A percentile compares a stretch with the other conserved stretches of the same genome.
These are phyloP conservation scores for Hyphopichia khmerensis DNA, from an alignment of 1,139 yeast species.

Conservation along the genomic window DNA sequence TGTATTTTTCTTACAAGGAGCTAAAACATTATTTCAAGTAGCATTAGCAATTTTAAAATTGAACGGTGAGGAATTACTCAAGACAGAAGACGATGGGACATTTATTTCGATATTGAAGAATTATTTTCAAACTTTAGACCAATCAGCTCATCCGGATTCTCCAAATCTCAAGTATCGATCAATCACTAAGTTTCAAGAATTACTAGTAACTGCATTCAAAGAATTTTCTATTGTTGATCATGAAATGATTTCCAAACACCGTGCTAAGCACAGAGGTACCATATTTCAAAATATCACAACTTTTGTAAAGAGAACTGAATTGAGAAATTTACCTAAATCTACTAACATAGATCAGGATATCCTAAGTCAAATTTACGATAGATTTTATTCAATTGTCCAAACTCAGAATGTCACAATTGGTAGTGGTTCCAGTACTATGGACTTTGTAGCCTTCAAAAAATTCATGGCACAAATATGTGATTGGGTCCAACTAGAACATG, in stretches of 20 bases:
- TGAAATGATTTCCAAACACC: conserved; percentile 63
- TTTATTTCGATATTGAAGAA: conserved; percentile 82
- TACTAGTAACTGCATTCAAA: conserved; percentile 86
- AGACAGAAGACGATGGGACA: conserved; percentile 88
- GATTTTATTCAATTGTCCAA: conserved; percentile 78
- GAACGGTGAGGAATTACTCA: conserved; percentile 79
- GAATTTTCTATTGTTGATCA: conserved; percentile 85
- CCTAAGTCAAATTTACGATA: conserved; percentile 73
- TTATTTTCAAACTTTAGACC: conserved; percentile 76
- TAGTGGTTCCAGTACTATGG: conserved; percentile 70
- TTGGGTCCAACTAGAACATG: conserved; percentile 56
- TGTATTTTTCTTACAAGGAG: conserved; percentile 87
- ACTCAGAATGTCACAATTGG: conserved; percentile 65
- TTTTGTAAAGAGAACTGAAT: conserved; percentile 88
- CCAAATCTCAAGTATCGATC: conserved; percentile 61
- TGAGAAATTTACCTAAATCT: conserved; percentile 79
- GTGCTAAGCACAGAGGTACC: conserved; percentile 70
- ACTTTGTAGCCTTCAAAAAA: conserved; percentile 63
- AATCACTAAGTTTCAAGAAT: conserved; percentile 84
- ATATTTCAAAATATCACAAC: conserved; percentile 84
- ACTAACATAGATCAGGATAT: conserved; percentile 57
- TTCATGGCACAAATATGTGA: conserved; percentile 82
- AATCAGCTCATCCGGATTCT: conserved; percentile 76
- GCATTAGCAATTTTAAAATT: conserved; percentile 84
- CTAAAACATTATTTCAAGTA: conserved; percentile 86